A percentile compares a stretch with the other conserved stretches of the same genome.
These are phyloP conservation scores for Yamadazyma oceani DNA, from an alignment of 1,139 yeast species.

Conservation along the genomic window DNA sequence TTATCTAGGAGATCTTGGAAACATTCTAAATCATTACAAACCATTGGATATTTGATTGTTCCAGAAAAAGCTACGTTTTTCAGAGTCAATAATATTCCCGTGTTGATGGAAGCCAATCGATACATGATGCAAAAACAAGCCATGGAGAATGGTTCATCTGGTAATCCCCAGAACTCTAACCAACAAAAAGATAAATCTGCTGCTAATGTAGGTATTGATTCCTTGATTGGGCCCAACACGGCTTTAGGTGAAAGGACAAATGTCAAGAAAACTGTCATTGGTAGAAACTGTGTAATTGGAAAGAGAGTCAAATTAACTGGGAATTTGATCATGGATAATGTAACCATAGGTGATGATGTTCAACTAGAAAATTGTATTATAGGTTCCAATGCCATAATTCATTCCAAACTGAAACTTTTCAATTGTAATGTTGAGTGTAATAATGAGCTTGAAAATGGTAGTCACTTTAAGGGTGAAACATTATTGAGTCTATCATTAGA, in stretches of 20 bases:
- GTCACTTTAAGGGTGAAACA: constrained; percentile 81
- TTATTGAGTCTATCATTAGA: constrained; percentile 65
- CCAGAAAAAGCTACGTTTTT: constrained; percentile 70
- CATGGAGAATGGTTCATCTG: constrained; percentile 34
- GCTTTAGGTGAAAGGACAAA: constrained; percentile 74
- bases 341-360: constrained; percentile 77
- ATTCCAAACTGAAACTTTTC: constrained; percentile 58
- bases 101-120: constrained; percentile 91
- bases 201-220: constrained; percentile 87
- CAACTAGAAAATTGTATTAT: constrained; percentile 85
- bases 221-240: constrained; percentile 64
- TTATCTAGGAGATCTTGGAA: constrained; percentile 91
- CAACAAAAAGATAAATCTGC: constrained; percentile 53
- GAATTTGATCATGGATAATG: constrained; percentile 73
- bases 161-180: constrained; percentile 18
- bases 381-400: constrained; percentile 67
- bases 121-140: constrained; percentile 60
- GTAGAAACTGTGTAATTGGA: constrained; percentile 76
- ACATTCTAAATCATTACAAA: constrained; percentile 59
- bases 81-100: constrained; percentile 74
- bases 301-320: constrained; percentile 86
- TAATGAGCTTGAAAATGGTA: constrained; percentile 60
- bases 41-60: constrained; percentile 62
- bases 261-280: constrained; percentile 79
- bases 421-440: constrained; percentile 86